Conservation (phyloP, 2,329 filamentous ascomycete species). For the Diaporthe citri region DNA sequence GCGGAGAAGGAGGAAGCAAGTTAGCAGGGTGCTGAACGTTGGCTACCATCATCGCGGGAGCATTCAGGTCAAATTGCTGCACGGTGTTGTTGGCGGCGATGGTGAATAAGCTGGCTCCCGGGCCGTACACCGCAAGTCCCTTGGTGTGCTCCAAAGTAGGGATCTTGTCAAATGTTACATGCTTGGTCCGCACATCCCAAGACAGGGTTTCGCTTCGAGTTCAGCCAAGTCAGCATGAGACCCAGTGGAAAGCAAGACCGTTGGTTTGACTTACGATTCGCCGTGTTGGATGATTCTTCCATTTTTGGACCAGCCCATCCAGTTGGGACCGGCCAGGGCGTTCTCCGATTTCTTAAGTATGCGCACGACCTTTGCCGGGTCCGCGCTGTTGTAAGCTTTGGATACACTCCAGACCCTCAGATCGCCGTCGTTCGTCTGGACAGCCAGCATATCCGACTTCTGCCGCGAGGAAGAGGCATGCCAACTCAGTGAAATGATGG, state of each 20-base stretch:
- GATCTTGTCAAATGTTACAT: conserved; percentile 90
- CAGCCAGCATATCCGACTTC: conserved; percentile 97
- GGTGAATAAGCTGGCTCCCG: conserved; percentile 92
- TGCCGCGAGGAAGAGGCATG: conserved; percentile 96
- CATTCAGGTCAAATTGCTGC: conserved; percentile 95
- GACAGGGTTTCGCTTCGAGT: conserved; percentile 82
- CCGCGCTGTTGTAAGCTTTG: conserved; percentile 78
- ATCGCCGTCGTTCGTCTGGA: conserved; percentile 92
- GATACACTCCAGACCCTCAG: conserved; percentile 96
- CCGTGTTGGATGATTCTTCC: conserved; percentile 93
- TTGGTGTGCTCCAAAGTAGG: conserved; percentile 85
- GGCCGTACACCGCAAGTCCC: conserved; percentile 89
- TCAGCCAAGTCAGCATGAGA: conserved; percentile 46
- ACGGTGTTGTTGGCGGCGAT: conserved; percentile 88
- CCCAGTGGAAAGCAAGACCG: conserved; percentile 29
- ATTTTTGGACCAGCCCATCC: conserved; percentile 99
- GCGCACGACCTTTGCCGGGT: conserved; percentile 89
- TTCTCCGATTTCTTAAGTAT: conserved; percentile 85
- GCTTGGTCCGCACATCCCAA: conserved; percentile 98
- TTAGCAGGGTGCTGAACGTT: conserved; percentile 89
- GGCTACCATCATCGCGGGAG: conserved; percentile 81
- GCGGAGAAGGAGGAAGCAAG: conserved; percentile 82
- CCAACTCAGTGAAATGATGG: conserved; percentile 90
- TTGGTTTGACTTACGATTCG: conserved; percentile 77
- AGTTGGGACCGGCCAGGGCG: conserved; percentile 82